These are phyloP conservation scores for Mortierella polycephala DNA, from an alignment of 371 early-diverging fungal genomes.

Conservation along the genomic window DNA sequence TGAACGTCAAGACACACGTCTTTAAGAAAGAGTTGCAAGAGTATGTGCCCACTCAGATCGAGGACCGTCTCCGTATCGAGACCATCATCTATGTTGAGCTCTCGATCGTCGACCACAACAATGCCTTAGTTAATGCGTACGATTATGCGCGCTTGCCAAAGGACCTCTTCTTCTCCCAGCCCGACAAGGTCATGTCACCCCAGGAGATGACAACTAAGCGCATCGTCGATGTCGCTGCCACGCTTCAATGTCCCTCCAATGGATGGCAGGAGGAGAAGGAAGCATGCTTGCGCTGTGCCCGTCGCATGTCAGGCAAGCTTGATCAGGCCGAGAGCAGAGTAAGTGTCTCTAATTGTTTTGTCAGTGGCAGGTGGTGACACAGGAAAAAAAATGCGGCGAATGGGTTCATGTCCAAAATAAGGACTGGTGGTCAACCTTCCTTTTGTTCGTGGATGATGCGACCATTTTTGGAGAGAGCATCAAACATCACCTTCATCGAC, in stretches of 20 bases:
- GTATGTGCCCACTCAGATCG: conserved; percentile 52
- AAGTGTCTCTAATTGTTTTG: conserved; percentile 2
- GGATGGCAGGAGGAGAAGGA: conserved; percentile 52
- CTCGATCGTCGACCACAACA: conserved; percentile 46
- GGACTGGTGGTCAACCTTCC: background rate
- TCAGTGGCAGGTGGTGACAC: too few species aligned
- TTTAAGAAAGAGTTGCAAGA: conserved; percentile 55
- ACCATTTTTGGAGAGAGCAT: too few species aligned
- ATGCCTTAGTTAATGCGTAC: conserved; percentile 24
- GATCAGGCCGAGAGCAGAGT: conserved; percentile 51
- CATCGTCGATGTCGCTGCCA: conserved; percentile 37
- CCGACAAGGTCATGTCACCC: conserved; percentile 47
- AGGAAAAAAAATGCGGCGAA: background rate
- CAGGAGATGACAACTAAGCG: conserved; percentile 49
- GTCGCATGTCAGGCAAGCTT: conserved; percentile 50
- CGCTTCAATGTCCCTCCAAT: conserved; percentile 50
- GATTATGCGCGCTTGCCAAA: conserved; percentile 52
- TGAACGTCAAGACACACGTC: conserved; percentile 54
- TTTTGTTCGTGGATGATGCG: background rate
- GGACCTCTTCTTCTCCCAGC: conserved; percentile 43
- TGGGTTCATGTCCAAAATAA: background rate
- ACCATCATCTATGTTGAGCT: conserved; percentile 54
- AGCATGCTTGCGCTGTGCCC: conserved; percentile 49
- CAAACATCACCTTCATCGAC: too few species aligned
- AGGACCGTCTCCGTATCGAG: conserved; percentile 55